phyloP scores from a whole-genome alignment of 2,329 filamentous ascomycete genomes.

The Talaromyces sp. region DNA sequence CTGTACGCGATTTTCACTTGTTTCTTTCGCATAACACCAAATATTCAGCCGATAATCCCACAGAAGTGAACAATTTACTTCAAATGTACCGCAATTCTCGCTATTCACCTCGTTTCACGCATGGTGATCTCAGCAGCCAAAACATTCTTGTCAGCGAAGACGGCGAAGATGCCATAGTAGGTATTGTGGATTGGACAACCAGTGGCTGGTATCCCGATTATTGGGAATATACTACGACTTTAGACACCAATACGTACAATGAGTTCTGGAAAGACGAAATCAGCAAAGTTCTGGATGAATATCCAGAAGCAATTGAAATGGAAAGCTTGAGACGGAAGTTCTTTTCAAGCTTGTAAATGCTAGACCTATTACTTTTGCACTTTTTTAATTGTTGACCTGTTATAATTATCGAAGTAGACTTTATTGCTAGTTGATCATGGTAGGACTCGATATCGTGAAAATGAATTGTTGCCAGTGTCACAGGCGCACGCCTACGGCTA shows the following conservation, averaged over 20 bases:
- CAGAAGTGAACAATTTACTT: not conserved
- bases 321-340: not conserved
- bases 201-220: not conserved
- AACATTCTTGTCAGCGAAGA: not conserved
- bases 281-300: not conserved
- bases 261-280: not conserved
- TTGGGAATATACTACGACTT: slow-evolving; percentile 2
- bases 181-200: not conserved
- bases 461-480: too few relatives aligned
- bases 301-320: not conserved
- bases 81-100: not conserved
- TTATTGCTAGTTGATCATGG: too few relatives aligned
- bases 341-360: not conserved
- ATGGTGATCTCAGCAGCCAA: not conserved
- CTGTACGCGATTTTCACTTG: not conserved
- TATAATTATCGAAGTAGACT: too few relatives aligned
- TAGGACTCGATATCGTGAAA: too few relatives aligned
- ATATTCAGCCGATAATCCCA: not conserved
- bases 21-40: not conserved
- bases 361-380: not conserved
- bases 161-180: not conserved
- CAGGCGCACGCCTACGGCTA: too few relatives aligned
- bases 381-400: not conserved
- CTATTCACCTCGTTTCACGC: not conserved
- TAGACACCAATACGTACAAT: slow-evolving; percentile 22